These are phyloP conservation scores for Xylaria sp. DNA, from an alignment of 495 filamentous ascomycete genomes.

Conservation along the genomic window DNA sequence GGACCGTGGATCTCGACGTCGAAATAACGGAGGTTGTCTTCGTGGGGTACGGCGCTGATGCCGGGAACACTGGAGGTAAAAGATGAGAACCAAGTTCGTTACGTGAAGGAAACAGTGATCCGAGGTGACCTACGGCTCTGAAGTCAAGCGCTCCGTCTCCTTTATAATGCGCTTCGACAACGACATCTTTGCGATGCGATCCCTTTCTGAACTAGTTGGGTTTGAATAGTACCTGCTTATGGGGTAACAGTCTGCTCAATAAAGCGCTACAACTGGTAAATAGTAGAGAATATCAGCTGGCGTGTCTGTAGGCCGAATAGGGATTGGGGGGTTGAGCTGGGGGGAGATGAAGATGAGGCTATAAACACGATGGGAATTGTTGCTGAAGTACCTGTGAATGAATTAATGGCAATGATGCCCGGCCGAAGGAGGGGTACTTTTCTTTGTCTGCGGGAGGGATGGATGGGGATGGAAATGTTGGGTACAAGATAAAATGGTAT, in stretches of 20 bases:
- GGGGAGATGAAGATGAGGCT: background rate
- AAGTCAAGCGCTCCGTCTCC: constrained; percentile 96
- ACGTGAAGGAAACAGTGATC: background rate
- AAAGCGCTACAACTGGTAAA: background rate
- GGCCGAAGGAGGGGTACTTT: constrained; percentile 13
- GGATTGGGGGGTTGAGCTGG: background rate
- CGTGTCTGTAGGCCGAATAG: background rate
- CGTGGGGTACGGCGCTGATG: constrained; percentile 96
- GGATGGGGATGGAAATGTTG: background rate
- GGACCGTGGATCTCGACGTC: constrained; percentile 98
- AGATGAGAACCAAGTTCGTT: constrained; percentile 8
- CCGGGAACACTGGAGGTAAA: constrained; percentile 76
- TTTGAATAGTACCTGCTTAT: background rate
- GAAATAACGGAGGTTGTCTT: constrained; percentile 98
- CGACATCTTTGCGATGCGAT: constrained; percentile 59
- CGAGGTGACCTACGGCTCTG: constrained; percentile 78
- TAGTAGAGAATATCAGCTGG: background rate
- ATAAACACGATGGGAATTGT: background rate
- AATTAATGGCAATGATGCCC: constrained; percentile 1
- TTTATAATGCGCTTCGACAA: constrained; percentile 97
- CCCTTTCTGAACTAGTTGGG: background rate
- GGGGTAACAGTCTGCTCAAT: background rate
- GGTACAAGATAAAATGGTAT: background rate
- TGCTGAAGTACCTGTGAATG: background rate
- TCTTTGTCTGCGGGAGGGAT: background rate